These are phyloP conservation scores for Leishmania lainsoni DNA, from an alignment of 208 protist species.

Conservation along the genomic window DNA sequence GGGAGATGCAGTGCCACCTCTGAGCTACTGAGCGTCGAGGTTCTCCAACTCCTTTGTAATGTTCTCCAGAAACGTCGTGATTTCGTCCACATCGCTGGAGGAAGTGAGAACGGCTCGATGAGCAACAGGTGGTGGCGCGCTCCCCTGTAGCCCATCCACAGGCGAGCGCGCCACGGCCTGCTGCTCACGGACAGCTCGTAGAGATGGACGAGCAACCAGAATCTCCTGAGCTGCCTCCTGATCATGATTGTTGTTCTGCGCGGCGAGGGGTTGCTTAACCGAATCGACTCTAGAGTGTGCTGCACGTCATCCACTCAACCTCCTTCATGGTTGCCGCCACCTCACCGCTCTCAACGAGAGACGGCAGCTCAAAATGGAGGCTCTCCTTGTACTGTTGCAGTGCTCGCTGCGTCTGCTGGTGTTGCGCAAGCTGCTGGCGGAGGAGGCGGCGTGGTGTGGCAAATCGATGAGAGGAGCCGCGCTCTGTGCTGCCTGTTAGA, in stretches of 20 bases:
- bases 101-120: neutral
- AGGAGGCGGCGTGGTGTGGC: constrained; percentile 58
- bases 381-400: constrained; percentile 53
- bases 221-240: neutral
- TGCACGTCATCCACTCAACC: constrained; percentile 32
- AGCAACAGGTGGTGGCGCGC: neutral
- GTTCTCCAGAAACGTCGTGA: constrained; percentile 66
- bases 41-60: constrained; percentile 79
- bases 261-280: constrained; percentile 34
- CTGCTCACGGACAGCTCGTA: neutral
- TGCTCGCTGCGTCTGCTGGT: constrained; percentile 59
- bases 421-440: constrained; percentile 65
- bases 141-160: neutral
- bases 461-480: constrained; percentile 16
- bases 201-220: neutral
- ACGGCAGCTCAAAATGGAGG: constrained; percentile 21
- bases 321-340: constrained; percentile 29
- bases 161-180: constrained; percentile 17
- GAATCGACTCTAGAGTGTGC: constrained; percentile 38
- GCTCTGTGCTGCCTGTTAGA: constrained; percentile 25
- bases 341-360: constrained; percentile 19
- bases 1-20: too few relatives aligned
- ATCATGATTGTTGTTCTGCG: neutral
- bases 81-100: constrained; percentile 31
- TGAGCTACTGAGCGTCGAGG: constrained; percentile 28